These are phyloP conservation scores for Dacryopinax primogenitus DNA, from an alignment of 768 basidiomycete genomes.

Conservation along the genomic window DNA sequence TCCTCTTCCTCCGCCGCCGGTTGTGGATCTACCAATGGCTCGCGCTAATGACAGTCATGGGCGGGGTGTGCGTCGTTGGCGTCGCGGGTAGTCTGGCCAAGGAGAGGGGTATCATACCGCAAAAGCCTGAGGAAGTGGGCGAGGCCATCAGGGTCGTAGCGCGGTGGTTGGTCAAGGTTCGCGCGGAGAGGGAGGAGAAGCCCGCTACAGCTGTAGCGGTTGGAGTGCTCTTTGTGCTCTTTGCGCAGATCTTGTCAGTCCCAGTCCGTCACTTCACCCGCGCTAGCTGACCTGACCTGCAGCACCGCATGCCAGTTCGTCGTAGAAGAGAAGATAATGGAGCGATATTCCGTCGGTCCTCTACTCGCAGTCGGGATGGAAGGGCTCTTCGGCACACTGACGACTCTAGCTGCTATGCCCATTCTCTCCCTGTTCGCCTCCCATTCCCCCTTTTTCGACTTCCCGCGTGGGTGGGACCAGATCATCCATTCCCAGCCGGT, in stretches of 20 bases:
- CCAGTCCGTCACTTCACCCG: conserved; percentile 11
- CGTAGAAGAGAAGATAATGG: conserved; percentile 93
- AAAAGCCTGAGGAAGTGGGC: conserved; percentile 9
- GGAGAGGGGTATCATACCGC: conserved; percentile 35
- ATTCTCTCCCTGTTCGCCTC: conserved; percentile 50
- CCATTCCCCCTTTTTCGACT: conserved; percentile 54
- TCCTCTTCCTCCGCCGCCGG: conserved; percentile 74
- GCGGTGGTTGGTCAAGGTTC: neutral
- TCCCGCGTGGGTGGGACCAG: conserved; percentile 79
- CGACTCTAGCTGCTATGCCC: conserved; percentile 67
- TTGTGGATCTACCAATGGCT: conserved; percentile 91
- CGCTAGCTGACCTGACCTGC: conserved; percentile 14
- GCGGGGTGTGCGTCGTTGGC: conserved; percentile 73
- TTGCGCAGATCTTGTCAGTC: conserved; percentile 86
- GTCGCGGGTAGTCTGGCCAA: conserved; percentile 81
- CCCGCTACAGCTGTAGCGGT: conserved; percentile 14
- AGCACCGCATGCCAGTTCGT: conserved; percentile 90
- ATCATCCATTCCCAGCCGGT: conserved; percentile 67
- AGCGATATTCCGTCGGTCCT: conserved; percentile 71
- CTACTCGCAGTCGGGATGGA: conserved; percentile 90
- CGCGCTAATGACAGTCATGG: conserved; percentile 77
- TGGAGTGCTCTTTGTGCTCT: conserved; percentile 80
- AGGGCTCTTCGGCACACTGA: conserved; percentile 77
- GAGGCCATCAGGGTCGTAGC: neutral
- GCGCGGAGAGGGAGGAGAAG: conserved; percentile 10